A percentile compares a stretch with the other conserved stretches of the same genome.
phyloP scores from a whole-genome alignment of 768 basidiomycete genomes.

The Termitomyces sp. region DNA sequence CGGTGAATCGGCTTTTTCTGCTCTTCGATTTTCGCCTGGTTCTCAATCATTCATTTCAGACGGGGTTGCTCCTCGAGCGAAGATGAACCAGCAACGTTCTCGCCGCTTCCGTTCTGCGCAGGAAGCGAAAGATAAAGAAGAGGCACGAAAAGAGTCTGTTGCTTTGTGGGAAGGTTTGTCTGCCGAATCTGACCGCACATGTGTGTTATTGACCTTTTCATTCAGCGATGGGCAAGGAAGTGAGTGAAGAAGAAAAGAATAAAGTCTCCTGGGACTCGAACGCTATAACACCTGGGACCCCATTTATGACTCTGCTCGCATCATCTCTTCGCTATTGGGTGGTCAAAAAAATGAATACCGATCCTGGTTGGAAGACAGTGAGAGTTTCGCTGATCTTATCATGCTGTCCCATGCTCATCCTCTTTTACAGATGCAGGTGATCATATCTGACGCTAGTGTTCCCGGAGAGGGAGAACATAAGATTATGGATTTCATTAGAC shows the following conservation, averaged over 20 bases:
- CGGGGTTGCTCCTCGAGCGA: conserved; percentile 95
- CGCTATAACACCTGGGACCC: conserved; percentile 97
- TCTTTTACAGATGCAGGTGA: conserved; percentile 71
- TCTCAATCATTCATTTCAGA: conserved; percentile 39
- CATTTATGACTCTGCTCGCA: conserved; percentile 94
- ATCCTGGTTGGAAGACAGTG: conserved; percentile 94
- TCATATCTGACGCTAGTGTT: conserved; percentile 95
- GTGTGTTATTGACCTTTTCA: neutral
- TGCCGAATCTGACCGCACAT: neutral
- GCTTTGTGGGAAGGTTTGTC: conserved; percentile 76
- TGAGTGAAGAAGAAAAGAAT: conserved; percentile 76
- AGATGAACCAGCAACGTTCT: conserved; percentile 99
- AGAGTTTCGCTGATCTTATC: conserved; percentile 18
- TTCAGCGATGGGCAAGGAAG: conserved; percentile 88
- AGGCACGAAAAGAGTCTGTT: conserved; percentile 77
- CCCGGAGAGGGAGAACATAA: conserved; percentile 99
- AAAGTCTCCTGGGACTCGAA: conserved; percentile 96
- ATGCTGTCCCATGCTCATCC: neutral
- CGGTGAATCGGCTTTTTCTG: conserved; percentile 42
- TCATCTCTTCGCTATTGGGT: conserved; percentile 93
- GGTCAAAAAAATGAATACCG: conserved; percentile 88
- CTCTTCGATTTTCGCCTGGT: neutral
- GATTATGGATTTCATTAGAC: conserved; percentile 97
- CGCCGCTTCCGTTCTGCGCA: conserved; percentile 93
- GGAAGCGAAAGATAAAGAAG: conserved; percentile 92